Base-by-base conservation (phyloP, 2,329 filamentous ascomycete genomes). In the Diatrype stigma region DNA sequence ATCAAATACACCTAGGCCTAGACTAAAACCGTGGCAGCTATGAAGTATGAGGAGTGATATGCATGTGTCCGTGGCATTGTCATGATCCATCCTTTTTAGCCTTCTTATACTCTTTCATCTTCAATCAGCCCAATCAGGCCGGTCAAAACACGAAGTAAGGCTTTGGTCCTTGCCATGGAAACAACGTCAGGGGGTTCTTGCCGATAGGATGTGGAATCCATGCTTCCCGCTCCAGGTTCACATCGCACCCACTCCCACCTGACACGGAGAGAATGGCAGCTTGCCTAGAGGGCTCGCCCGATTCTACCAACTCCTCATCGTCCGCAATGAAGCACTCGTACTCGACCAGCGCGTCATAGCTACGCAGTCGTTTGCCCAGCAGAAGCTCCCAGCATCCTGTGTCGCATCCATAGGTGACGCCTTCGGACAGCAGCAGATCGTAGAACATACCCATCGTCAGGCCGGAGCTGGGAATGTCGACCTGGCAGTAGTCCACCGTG, bases 361-460 rank as follows among this genome's bases (percentile, higher is more conserved):
- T 58, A 5, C 49, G 53, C 40, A 63, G 46, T 23, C 56, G 46
- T 21, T 45, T 46, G n/a, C 56, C 56, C n/a, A 56, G 47, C 16
- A 57, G 54, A 7, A 63, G 42, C 28, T 57, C 56, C 58, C 60
- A 63, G 26, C 51, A 51, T 4, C 54, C 56, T 6, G 59, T 63
- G 38, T 60, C 50, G 21, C 46, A 21, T 2, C 51, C 50, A 40
- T 51, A 59, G 19, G 52, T 62, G 6, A 47, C 55, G 12, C 54
- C 45, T n/a, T 58, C 54, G 49, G 46, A 49, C 6, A 60, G 47
- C 40, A 63, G 49, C 8, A 60, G n/a, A 11, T 61, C 54, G 37
- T 57, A 62, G 38, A 60, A 52, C 16, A 54, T 35, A 12, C 59
- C 59, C 55, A 62, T 58, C 2, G 56, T 60, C 38, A 63, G 46